Conservation (phyloP, 768 basidiomycete species). For the Termitomyces sp. region DNA sequence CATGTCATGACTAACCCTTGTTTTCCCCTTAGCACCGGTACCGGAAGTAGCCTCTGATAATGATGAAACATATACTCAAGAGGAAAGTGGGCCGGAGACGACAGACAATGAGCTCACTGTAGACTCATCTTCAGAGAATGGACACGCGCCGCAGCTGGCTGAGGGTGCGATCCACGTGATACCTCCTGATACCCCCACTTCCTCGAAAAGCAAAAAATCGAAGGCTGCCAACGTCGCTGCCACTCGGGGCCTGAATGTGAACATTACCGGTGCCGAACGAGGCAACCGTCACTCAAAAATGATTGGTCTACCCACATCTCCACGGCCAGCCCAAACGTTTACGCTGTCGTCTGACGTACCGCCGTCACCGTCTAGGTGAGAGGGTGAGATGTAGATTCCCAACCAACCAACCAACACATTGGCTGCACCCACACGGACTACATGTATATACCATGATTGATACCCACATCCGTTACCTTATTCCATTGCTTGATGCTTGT, state of each 20-base stretch:
- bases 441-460: conserved; percentile 13
- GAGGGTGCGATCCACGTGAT: conserved; percentile 26
- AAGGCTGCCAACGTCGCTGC: conserved; percentile 59
- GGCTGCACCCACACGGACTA: conserved; percentile 5
- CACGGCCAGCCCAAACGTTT: conserved; percentile 27
- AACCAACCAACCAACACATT: no score
- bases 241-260: conserved; percentile 65
- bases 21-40: conserved; percentile 27
- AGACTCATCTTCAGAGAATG: conserved; percentile 43
- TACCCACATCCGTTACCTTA: conserved; percentile 11
- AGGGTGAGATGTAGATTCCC: conserved; percentile 6
- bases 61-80: conserved; percentile 61
- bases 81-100: conserved; percentile 73
- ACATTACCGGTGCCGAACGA: conserved; percentile 42
- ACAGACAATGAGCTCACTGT: conserved; percentile 50
- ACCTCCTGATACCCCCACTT: conserved; percentile 36
- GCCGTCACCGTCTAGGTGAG: conserved; percentile 19
- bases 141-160: conserved; percentile 20
- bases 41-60: conserved; percentile 68
- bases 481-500: conserved; percentile 11
- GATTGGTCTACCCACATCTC: conserved; percentile 56
- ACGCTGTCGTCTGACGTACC: conserved; percentile 20
- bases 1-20: conserved; percentile 11
- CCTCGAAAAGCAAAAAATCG: conserved; percentile 35
- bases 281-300: conserved; percentile 61